Evolutionary conservation across 495 filamentous ascomycete species (phyloP).

Genomic region (Tuber indicum): DNA sequence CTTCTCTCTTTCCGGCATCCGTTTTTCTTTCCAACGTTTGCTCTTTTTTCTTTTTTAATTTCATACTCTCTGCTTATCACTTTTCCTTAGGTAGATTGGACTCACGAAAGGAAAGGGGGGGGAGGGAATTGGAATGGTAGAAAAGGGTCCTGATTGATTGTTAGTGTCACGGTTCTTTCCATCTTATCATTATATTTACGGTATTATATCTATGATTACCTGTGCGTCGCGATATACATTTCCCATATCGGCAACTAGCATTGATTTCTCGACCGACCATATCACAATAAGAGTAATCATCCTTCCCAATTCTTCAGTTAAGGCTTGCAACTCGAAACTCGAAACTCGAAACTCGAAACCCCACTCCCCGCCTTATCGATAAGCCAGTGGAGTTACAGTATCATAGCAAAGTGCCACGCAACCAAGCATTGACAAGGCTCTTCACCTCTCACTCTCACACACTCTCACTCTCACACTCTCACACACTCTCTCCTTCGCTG

Average conservation of each 20-base stretch:
- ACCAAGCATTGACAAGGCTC: background rate
- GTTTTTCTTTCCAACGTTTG: constrained; percentile 21
- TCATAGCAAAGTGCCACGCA: background rate
- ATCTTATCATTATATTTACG: background rate
- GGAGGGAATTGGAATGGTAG: background rate
- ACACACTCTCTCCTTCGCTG: background rate
- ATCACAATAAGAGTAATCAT: background rate
- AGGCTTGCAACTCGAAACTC: background rate
- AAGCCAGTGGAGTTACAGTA: background rate
- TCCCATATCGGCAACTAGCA: background rate
- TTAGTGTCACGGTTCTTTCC: background rate
- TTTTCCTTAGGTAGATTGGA: constrained; percentile 6
- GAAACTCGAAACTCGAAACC: background rate
- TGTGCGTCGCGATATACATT: background rate
- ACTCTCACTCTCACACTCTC: background rate
- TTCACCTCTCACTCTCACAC: background rate
- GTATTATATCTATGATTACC: background rate
- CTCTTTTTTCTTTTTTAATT: constrained; percentile 5
- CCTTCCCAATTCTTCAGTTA: background rate
- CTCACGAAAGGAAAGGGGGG: background rate
- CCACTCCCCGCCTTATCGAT: background rate
- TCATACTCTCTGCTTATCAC: constrained; percentile 7
- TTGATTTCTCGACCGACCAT: background rate
- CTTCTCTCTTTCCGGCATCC: constrained; percentile 11
- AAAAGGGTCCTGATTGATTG: background rate